Conservation (phyloP, 2,329 filamentous ascomycete species). For the Aspergillus viridinutans region DNA sequence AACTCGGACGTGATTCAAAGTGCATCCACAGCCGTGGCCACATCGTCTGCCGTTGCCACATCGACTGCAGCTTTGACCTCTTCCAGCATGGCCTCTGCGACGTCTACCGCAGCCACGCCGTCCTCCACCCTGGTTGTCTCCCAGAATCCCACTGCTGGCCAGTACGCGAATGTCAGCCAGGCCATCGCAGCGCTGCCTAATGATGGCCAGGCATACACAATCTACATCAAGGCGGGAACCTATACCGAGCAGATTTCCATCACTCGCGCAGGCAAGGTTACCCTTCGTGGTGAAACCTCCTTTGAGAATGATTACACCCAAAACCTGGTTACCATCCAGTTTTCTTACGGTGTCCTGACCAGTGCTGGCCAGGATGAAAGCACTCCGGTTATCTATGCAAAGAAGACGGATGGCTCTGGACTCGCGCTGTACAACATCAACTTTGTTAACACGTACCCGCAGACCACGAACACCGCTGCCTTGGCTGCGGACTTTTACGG, state of each 20-base stretch:
- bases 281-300: conserved; percentile 30
- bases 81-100: conserved; percentile 9
- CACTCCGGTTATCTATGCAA: conserved; percentile 44
- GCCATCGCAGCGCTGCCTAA: conserved; percentile 44
- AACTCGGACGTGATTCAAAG: conserved; percentile 25
- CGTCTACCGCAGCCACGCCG: conserved; percentile 12
- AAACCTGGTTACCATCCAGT: conserved; percentile 37
- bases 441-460: conserved; percentile 29
- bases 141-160: conserved; percentile 28
- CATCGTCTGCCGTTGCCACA: conserved; percentile 1
- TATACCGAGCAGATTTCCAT: conserved; percentile 43
- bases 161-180: conserved; percentile 41
- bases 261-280: conserved; percentile 39
- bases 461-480: conserved; percentile 32
- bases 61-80: conserved; percentile 12
- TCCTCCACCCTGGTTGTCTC: conserved; percentile 31
- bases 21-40: conserved; percentile 6
- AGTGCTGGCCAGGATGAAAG: conserved; percentile 39
- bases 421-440: conserved; percentile 30
- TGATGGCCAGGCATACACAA: conserved; percentile 38
- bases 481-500: conserved; percentile 30
- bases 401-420: conserved; percentile 32
- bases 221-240: conserved; percentile 39
- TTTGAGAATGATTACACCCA: conserved; percentile 34
- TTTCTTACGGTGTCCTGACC: conserved; percentile 38